Evolutionary conservation across 495 filamentous ascomycete species (phyloP).

Genomic region (Penicillium alfredii): DNA sequence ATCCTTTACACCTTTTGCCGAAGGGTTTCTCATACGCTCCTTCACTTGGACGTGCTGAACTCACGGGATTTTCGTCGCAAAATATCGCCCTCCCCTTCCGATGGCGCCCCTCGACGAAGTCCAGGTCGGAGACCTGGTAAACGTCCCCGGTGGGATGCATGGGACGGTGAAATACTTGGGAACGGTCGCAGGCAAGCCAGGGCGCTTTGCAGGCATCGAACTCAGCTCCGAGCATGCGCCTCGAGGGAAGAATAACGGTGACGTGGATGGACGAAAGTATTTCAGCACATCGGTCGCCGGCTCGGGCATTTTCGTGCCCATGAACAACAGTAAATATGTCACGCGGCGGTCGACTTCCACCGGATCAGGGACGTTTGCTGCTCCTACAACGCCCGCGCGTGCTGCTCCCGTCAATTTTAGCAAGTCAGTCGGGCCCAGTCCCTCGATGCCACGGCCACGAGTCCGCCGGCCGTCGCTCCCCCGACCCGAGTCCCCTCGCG

Average conservation of each 20-base stretch:
- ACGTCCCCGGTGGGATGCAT: slow-evolving; percentile 91
- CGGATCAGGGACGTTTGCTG: slow-evolving; percentile 52
- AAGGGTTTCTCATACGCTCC: too few species aligned
- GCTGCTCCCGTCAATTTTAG: slow-evolving; percentile 55
- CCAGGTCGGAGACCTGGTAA: slow-evolving; percentile 81
- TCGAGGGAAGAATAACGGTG: slow-evolving; percentile 91
- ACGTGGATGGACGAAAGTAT: slow-evolving; percentile 83
- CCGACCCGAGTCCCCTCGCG: slow-evolving; percentile 75
- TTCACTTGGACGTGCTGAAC: neutral
- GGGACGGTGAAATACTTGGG: slow-evolving; percentile 89
- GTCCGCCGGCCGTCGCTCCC: slow-evolving; percentile 63
- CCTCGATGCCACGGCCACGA: slow-evolving; percentile 61
- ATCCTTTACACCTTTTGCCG: too few species aligned
- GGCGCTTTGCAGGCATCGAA: slow-evolving; percentile 92
- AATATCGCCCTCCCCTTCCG: neutral
- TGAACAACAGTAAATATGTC: slow-evolving; percentile 75
- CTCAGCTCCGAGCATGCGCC: slow-evolving; percentile 71
- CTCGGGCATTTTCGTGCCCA: slow-evolving; percentile 90
- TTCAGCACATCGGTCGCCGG: slow-evolving; percentile 73
- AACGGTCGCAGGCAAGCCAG: slow-evolving; percentile 79
- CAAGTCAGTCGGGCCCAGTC: slow-evolving; percentile 77
- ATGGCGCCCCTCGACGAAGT: slow-evolving; percentile 50
- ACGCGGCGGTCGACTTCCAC: slow-evolving; percentile 45
- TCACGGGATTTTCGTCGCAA: neutral
- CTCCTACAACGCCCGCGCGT: slow-evolving; percentile 63